Conservation (phyloP, 192 early-diverging fungal genomes). For the Entophlyctis luteolus region DNA sequence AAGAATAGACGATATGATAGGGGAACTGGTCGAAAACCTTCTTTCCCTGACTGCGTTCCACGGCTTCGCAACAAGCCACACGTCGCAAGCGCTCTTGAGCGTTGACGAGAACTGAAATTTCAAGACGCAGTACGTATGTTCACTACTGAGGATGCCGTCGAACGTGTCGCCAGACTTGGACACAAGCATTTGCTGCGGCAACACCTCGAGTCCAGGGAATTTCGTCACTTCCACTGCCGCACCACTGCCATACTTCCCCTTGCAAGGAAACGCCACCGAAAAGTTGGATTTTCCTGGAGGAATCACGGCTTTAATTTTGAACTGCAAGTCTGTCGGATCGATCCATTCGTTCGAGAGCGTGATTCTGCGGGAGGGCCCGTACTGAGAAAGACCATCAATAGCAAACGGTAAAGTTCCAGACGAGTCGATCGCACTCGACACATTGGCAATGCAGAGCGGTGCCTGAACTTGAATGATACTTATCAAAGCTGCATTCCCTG, state of each 20-base stretch:
- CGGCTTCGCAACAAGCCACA: not conserved
- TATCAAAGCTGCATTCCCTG: not conserved
- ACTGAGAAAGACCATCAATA: not conserved
- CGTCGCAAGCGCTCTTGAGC: not conserved
- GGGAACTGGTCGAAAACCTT: not conserved
- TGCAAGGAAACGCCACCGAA: slow-evolving; percentile 5
- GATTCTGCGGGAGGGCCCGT: not conserved
- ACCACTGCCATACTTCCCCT: not conserved
- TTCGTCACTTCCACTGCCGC: not conserved
- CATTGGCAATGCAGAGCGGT: slow-evolving; percentile 8
- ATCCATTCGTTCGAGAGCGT: not conserved
- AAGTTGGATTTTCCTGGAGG: slow-evolving; percentile 7
- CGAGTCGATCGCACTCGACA: not conserved
- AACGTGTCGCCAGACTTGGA: not conserved
- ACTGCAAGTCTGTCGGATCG: not conserved
- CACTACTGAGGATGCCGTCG: not conserved
- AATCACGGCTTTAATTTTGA: not conserved
- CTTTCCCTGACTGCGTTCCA: not conserved
- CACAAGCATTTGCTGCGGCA: no score
- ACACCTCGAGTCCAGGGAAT: not conserved
- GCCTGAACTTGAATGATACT: slow-evolving; percentile 16
- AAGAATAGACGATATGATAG: not conserved
- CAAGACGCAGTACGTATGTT: not conserved
- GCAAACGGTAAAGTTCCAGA: not conserved
- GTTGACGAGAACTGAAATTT: not conserved